phyloP scores from a whole-genome alignment of 1,284 basidiomycete genomes.

The Marasmius tenuissimus region DNA sequence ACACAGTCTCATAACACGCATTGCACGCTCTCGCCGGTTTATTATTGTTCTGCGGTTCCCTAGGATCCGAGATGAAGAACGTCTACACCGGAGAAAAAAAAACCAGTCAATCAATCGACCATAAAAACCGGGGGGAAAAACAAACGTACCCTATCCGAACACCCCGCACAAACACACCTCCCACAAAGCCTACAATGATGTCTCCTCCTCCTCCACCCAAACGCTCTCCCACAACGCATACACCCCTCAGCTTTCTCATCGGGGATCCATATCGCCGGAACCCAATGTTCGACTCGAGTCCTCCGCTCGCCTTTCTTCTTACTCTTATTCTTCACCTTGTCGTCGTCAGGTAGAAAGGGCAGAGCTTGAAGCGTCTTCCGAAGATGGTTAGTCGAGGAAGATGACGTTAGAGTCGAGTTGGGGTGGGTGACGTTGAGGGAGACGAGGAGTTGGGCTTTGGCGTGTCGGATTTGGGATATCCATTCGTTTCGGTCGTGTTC shows the following conservation, averaged over 20 bases:
- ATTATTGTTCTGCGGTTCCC: conserved; percentile 27
- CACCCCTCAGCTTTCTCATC: conserved; percentile 80
- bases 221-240: conserved; percentile 78
- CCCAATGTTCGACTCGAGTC: conserved; percentile 80
- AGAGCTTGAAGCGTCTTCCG: conserved; percentile 71
- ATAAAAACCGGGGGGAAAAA: neutral
- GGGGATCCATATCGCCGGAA: conserved; percentile 91
- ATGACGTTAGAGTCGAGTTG: conserved; percentile 79
- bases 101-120: neutral
- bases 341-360: conserved; percentile 61
- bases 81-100: conserved; percentile 46
- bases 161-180: conserved; percentile 79
- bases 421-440: conserved; percentile 68
- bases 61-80: conserved; percentile 71
- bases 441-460: conserved; percentile 70
- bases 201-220: conserved; percentile 80
- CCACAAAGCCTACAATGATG: conserved; percentile 94
- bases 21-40: conserved; percentile 83
- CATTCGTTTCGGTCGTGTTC: conserved; percentile 68
- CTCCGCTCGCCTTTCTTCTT: conserved; percentile 37
- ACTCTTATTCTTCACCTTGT: conserved; percentile 24
- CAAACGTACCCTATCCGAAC: conserved; percentile 71
- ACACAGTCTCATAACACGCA: conserved; percentile 83
- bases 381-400: conserved; percentile 70
- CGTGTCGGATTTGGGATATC: conserved; percentile 67